phyloP scores from a whole-genome alignment of 805 yeast genomes.

The Blastobotrys robertii region DNA sequence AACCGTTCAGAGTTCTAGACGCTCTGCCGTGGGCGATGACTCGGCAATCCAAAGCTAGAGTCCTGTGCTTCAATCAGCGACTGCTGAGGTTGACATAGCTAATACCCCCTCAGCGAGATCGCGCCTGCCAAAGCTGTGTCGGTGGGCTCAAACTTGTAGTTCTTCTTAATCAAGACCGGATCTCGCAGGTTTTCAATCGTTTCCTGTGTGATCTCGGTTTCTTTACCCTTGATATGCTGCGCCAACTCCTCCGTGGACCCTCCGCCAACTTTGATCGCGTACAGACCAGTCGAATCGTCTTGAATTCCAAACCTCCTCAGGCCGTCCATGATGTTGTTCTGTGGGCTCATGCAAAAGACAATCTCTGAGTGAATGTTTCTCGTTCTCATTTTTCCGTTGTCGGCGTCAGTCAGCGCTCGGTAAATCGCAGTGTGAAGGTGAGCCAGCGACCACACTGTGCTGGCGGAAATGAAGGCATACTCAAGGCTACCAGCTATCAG shows the following conservation, averaged over 20 bases:
- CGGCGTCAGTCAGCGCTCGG: constrained; percentile 46
- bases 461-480: constrained; percentile 57
- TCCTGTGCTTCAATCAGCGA: neutral
- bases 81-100: constrained; percentile 3
- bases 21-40: no score
- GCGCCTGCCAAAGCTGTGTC: constrained; percentile 13
- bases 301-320: constrained; percentile 62
- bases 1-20: no score
- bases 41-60: neutral
- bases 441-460: constrained; percentile 46
- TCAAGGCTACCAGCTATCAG: constrained; percentile 37
- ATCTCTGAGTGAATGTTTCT: constrained; percentile 63
- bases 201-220: constrained; percentile 6
- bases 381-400: constrained; percentile 44
- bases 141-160: constrained; percentile 11
- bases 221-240: constrained; percentile 10
- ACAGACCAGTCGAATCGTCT: constrained; percentile 34
- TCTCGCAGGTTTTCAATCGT: constrained; percentile 7
- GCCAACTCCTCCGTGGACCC: constrained; percentile 13
- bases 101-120: constrained; percentile 14
- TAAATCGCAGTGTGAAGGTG: constrained; percentile 54
- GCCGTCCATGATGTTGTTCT: constrained; percentile 48
- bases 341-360: constrained; percentile 56
- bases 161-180: constrained; percentile 9
- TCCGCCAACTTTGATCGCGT: constrained; percentile 40